Evolutionary conservation across 345 rosid genomes (phyloP).

Genomic region (Mallotus nudiflorus): DNA sequence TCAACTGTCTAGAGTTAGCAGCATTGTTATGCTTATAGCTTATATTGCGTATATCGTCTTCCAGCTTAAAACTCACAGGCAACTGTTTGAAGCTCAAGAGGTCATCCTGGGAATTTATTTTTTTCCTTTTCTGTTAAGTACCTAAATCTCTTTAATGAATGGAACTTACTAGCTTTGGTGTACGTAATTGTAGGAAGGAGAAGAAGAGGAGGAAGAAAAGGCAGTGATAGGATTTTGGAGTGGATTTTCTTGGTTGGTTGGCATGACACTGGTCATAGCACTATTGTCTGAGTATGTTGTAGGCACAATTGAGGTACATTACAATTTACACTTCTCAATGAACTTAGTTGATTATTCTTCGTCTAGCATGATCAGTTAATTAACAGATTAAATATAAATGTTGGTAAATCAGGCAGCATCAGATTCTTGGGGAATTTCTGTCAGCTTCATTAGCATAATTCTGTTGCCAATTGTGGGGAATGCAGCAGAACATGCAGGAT

Average conservation of each 20-base stretch:
- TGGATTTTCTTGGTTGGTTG: conserved; percentile 68
- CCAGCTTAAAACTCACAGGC: conserved; percentile 78
- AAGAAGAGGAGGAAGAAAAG: conserved; percentile 62
- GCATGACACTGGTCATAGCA: conserved; percentile 77
- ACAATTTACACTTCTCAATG: too few species aligned
- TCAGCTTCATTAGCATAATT: conserved; percentile 83
- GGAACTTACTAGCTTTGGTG: too few species aligned
- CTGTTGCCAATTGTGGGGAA: conserved; percentile 90
- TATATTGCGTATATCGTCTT: conserved; percentile 69
- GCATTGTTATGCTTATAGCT: conserved; percentile 45
- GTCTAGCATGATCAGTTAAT: too few species aligned
- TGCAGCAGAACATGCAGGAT: conserved; percentile 98
- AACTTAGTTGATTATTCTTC: too few species aligned
- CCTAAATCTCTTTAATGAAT: not conserved
- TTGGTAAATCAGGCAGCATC: conserved; percentile 65
- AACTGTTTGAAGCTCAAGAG: conserved; percentile 58
- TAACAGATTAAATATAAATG: not conserved
- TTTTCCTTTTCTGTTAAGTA: too few species aligned
- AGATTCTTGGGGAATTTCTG: conserved; percentile 83
- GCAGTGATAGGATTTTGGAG: conserved; percentile 84
- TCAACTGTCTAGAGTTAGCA: conserved; percentile 73
- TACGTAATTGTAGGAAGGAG: conserved; percentile 26
- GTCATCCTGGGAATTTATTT: too few species aligned
- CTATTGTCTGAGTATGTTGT: conserved; percentile 83
- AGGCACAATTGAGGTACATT: conserved; percentile 80